A percentile compares a stretch with the other conserved stretches of the same genome.
Conservation (phyloP, 2,329 filamentous ascomycete genomes). For the Coniochaeta sp. region DNA sequence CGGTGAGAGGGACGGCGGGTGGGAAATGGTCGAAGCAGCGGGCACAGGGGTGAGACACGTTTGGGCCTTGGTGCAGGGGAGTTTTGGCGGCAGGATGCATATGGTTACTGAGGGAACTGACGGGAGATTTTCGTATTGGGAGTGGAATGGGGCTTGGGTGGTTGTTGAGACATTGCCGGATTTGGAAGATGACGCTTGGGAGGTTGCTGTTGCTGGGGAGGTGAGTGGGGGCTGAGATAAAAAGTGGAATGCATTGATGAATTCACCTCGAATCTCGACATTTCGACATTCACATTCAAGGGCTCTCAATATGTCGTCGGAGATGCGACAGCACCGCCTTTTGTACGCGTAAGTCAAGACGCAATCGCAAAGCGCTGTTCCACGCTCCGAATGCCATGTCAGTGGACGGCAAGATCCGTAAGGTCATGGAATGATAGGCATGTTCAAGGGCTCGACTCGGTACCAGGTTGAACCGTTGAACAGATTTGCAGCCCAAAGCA, state of each 20-base stretch:
- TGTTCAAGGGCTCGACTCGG: no score
- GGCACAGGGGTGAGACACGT: conserved; percentile 7
- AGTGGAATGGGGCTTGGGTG: conserved; percentile 8
- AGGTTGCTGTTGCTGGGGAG: background rate
- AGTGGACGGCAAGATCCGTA: no score
- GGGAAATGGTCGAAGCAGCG: conserved; percentile 6
- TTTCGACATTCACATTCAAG: background rate
- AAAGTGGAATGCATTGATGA: background rate
- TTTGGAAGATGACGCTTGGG: background rate
- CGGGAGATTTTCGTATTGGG: conserved; percentile 10
- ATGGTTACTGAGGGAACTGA: conserved; percentile 11
- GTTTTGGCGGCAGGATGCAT: conserved; percentile 7
- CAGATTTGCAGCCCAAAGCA: no score
- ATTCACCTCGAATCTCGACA: no score
- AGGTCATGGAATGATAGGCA: no score
- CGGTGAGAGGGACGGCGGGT: background rate
- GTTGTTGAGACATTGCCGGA: conserved; percentile 5
- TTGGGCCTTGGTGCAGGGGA: conserved; percentile 11
- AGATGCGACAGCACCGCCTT: background rate
- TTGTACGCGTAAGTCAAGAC: background rate
- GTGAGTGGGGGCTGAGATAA: conserved; percentile 5
- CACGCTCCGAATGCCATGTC: background rate
- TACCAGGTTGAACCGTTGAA: no score
- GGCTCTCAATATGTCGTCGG: no score
- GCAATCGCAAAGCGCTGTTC: background rate